Base-by-base conservation (phyloP, 805 yeast genomes). In the Yarrowia keelungensis region DNA sequence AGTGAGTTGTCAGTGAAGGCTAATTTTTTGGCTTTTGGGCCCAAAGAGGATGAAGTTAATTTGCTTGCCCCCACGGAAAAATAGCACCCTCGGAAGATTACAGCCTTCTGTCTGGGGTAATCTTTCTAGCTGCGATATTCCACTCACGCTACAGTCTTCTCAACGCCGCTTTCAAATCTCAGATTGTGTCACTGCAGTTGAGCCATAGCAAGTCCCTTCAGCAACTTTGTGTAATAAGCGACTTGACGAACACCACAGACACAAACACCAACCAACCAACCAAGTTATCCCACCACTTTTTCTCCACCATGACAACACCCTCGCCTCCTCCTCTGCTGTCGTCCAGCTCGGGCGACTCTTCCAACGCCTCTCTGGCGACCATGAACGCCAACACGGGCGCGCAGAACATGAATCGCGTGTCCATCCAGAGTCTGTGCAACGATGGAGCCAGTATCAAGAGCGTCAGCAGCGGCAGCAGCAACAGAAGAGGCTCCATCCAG, bases 321-420 rank as follows among this genome's bases (percentile, higher is more conserved):
- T 56, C 64, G 41, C 64, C 64, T 32, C 64, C 64, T 5, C 49
- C 64, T 42, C n/a, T 56, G 49, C 47, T 56, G 8, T 56, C 64
- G n/a, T 42, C 64, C 64, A 56, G 64, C 49, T 56, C 64, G n/a
- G 64, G 64, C 47, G 64, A 56, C 47, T 56, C 64, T 4, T 56
- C 64, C 39, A 56, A 43, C 49, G 64, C 49, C 49, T 56, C 64
- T 42, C 64, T 56, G 8, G 59, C 59, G 9, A 53, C 59, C 45
- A 39, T 53, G 45, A 53, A 53, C 45, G 9, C 8, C 22, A 35
- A 15, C 56, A 15, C 19, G 26, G 22, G 14, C 26, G 2, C 8
- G 5, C 50, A 19, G 38, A n/a, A 16, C 56, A 36, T 16, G 45
- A 53, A 53, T 5, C 26, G 59, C 8, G 59, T 53, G 36, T 39